phyloP scores from a whole-genome alignment of 108 stramenopile species.

The Phaeodactylum tricornutum region DNA sequence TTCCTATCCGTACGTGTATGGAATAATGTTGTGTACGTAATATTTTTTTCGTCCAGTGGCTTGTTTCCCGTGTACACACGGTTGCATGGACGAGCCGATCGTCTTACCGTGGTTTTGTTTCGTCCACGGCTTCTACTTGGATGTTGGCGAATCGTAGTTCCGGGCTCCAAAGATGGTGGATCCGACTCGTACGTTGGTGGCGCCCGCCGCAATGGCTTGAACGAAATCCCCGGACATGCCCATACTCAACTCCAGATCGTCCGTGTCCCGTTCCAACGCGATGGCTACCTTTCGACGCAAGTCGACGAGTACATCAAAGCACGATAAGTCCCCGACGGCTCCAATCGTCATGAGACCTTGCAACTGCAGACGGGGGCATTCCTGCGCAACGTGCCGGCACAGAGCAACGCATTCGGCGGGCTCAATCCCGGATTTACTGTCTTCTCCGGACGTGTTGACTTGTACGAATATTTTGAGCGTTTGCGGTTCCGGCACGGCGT shows the following conservation, averaged over 20 bases:
- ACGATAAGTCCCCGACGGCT: constrained; percentile 76
- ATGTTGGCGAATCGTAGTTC: constrained; percentile 80
- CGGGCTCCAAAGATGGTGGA: constrained; percentile 94
- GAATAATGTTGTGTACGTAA: too few relatives aligned
- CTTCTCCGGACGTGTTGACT: constrained; percentile 96
- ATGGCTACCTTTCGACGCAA: constrained; percentile 50
- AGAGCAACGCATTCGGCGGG: constrained; percentile 48
- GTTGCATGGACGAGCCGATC: too few relatives aligned
- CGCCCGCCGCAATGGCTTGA: constrained; percentile 86
- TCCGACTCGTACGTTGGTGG: constrained; percentile 93
- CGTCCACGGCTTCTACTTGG: constrained; percentile 12
- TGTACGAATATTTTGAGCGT: constrained; percentile 76
- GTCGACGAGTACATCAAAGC: constrained; percentile 59
- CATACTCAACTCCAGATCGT: constrained; percentile 85
- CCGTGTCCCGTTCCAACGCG: constrained; percentile 24
- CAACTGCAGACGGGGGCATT: constrained; percentile 67
- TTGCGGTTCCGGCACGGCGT: constrained; percentile 32
- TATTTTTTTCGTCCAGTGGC: too few relatives aligned
- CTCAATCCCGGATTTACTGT: constrained; percentile 82
- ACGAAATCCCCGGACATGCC: constrained; percentile 98
- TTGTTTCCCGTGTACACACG: too few relatives aligned
- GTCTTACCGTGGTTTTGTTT: too few relatives aligned
- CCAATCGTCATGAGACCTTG: constrained; percentile 99
- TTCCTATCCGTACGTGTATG: too few relatives aligned
- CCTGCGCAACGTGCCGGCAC: constrained; percentile 36